A percentile compares a stretch with the other conserved stretches of the same genome.
These are phyloP conservation scores for Penicillium digitatum DNA, from an alignment of 2,329 filamentous ascomycete species.

Conservation along the genomic window DNA sequence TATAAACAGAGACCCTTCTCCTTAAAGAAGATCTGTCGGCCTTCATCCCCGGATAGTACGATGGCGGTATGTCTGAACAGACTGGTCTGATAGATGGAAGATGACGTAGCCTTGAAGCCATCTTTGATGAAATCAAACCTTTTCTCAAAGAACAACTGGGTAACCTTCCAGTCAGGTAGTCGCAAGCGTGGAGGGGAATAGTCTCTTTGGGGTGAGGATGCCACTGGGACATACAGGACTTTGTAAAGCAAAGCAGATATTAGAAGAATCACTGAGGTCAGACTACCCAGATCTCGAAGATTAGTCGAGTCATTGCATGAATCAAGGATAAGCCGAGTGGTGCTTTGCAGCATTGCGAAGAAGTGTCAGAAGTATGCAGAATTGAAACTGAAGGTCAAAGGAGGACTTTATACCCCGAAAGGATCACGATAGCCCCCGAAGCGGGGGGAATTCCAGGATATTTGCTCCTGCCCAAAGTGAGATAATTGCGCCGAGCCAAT, in stretches of 20 bases:
- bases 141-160: neutral
- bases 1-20: slow-evolving; percentile 2
- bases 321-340: neutral
- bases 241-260: neutral
- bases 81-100: slow-evolving; percentile 3
- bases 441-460: neutral
- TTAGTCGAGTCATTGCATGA: neutral
- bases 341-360: neutral
- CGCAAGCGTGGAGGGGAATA: neutral
- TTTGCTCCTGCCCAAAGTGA: neutral
- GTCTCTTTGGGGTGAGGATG: neutral
- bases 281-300: neutral
- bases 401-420: neutral
- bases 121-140: neutral
- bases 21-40: slow-evolving; percentile 1
- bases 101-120: neutral
- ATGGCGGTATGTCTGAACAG: neutral
- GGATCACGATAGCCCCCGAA: neutral
- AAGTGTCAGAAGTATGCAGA: neutral
- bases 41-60: slow-evolving; percentile 6
- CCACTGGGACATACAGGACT: neutral
- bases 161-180: neutral
- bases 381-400: neutral
- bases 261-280: neutral
- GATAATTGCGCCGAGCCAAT: neutral